Conservation (phyloP, 306 rosid genomes). For the Malus asiatica region DNA sequence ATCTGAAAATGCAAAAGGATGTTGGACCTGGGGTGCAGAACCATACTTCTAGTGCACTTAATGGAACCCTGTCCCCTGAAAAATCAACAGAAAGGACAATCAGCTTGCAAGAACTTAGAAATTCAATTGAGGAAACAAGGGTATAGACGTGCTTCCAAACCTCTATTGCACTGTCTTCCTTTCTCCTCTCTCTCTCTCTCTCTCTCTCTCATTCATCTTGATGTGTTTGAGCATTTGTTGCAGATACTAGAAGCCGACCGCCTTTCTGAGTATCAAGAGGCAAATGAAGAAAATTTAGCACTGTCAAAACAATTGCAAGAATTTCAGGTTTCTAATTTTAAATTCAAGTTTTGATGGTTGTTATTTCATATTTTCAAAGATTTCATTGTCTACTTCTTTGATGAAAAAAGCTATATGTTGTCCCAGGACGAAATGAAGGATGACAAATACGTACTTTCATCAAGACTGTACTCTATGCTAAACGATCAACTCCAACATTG, state of each 20-base stretch:
- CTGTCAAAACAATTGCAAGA: conserved; percentile 73
- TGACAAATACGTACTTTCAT: conserved; percentile 58
- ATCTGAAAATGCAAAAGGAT: conserved; percentile 85
- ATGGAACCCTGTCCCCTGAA: conserved; percentile 82
- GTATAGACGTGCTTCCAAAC: conserved; percentile 23
- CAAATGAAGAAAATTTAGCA: conserved; percentile 49
- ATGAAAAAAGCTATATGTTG: conserved; percentile 3
- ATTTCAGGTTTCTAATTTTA: conserved; percentile 58
- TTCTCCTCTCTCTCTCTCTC: neutral
- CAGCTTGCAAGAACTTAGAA: conserved; percentile 72
- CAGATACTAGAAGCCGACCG: conserved; percentile 76
- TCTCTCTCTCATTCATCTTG: conserved; percentile 4
- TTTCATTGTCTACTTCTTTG: neutral
- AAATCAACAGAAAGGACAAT: conserved; percentile 59
- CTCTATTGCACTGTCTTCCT: conserved; percentile 5
- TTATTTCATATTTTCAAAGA: conserved; percentile 1
- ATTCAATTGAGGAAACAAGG: conserved; percentile 88
- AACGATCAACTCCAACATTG: conserved; percentile 94
- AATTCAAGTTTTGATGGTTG: neutral
- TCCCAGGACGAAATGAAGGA: conserved; percentile 72
- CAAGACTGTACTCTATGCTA: neutral
- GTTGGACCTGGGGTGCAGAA: conserved; percentile 42
- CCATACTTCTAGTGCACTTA: conserved; percentile 40
- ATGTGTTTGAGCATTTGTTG: conserved; percentile 17
- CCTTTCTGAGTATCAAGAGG: conserved; percentile 76